Evolutionary conservation across 2,329 filamentous ascomycete genomes (phyloP).

Genomic region (Ophiocordyceps robertsii): DNA sequence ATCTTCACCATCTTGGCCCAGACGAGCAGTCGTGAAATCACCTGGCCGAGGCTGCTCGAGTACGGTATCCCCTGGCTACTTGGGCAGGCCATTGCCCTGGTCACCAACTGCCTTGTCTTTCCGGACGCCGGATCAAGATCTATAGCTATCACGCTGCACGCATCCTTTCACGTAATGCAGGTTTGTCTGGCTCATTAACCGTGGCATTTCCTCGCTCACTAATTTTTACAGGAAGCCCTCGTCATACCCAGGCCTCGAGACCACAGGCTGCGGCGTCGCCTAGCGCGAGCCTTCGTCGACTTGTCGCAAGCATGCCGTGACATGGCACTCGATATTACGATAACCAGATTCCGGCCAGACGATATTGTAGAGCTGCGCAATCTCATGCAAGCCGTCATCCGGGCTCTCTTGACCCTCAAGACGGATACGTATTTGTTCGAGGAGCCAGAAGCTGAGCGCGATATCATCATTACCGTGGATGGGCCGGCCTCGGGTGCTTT

Average conservation of each 20-base stretch:
- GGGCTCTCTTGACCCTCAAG: constrained; percentile 37
- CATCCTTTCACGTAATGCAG: constrained; percentile 32
- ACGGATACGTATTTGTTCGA: constrained; percentile 33
- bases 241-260: constrained; percentile 15
- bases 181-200: constrained; percentile 12
- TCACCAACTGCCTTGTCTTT: constrained; percentile 32
- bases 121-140: constrained; percentile 43
- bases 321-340: constrained; percentile 40
- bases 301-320: constrained; percentile 43
- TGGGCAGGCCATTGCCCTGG: constrained; percentile 38
- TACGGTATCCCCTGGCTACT: constrained; percentile 43
- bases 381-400: constrained; percentile 38
- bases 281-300: constrained; percentile 39
- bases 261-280: constrained; percentile 22
- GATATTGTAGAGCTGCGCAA: constrained; percentile 39
- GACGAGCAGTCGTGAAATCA: constrained; percentile 24
- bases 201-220: neutral
- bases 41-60: constrained; percentile 35
- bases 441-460: constrained; percentile 6
- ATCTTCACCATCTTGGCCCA: constrained; percentile 39
- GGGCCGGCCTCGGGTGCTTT: neutral
- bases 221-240: constrained; percentile 14
- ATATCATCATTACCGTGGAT: constrained; percentile 7
- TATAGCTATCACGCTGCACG: constrained; percentile 32
- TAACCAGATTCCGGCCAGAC: constrained; percentile 36